Conservation (phyloP, 108 stramenopile genomes). For the Cyclotella kingstonii region DNA sequence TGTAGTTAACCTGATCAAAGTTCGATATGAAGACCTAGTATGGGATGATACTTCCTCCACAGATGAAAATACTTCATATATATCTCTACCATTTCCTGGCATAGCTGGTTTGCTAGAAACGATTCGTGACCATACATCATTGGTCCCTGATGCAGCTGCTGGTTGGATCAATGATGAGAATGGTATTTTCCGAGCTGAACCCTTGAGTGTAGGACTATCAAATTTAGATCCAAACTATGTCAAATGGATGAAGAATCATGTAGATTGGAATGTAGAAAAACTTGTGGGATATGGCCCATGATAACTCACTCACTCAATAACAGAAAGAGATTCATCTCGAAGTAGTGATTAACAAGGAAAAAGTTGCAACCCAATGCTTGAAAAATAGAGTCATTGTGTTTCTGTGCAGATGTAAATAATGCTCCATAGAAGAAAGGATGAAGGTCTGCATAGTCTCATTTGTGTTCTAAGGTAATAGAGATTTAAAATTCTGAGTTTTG, state of each 20-base stretch:
- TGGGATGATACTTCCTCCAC: constrained; percentile 20
- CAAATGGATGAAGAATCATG: constrained; percentile 53
- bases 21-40: constrained; percentile 51
- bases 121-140: constrained; percentile 44
- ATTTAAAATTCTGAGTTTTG: too few species aligned
- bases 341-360: too few species aligned
- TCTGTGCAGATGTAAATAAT: too few species aligned
- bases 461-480: too few species aligned
- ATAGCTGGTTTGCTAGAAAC: constrained; percentile 37
- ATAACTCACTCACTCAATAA: too few species aligned
- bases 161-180: constrained; percentile 36
- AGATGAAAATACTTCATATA: constrained; percentile 20
- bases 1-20: constrained; percentile 25
- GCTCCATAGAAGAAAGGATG: too few species aligned
- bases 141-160: constrained; percentile 36
- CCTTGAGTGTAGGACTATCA: constrained; percentile 11
- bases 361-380: too few species aligned
- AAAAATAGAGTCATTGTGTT: too few species aligned
- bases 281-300: constrained; percentile 44
- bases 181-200: constrained; percentile 22
- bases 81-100: constrained; percentile 33
- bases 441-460: too few species aligned
- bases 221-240: constrained; percentile 46
- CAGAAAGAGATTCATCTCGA: too few species aligned
- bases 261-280: constrained; percentile 57